phyloP scores from a whole-genome alignment of 352 stramenopile genomes.

The Pythium sukuiense region DNA sequence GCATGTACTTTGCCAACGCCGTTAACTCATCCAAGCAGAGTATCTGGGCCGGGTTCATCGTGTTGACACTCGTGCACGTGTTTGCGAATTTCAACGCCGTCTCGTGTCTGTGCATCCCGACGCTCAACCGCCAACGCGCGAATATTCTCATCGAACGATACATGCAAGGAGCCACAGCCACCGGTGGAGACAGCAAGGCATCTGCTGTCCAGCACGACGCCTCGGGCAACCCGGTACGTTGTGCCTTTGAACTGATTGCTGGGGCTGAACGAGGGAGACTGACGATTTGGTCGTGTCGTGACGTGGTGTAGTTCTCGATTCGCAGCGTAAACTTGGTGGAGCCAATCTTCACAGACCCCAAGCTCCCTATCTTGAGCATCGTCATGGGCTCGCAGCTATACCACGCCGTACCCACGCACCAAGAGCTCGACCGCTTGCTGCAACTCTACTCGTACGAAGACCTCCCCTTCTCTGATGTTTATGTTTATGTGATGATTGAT shows the following conservation, averaged over 20 bases:
- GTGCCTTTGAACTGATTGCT: no score
- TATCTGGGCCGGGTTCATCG: conserved; percentile 91
- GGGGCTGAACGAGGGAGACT: no score
- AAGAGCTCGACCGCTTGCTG: conserved; percentile 48
- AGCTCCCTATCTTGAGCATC: conserved; percentile 46
- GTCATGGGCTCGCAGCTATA: conserved; percentile 64
- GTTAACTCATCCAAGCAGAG: conserved; percentile 60
- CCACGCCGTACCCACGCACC: conserved; percentile 33
- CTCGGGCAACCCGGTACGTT: conserved; percentile 5
- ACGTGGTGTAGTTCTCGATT: conserved; percentile 41
- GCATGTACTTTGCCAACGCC: conserved; percentile 81
- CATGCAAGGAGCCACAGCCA: conserved; percentile 22
- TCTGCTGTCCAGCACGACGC: conserved; percentile 28
- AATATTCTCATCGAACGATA: conserved; percentile 62
- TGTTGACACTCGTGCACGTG: conserved; percentile 93
- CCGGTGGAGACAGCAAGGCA: conserved; percentile 26
- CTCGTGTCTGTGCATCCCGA: conserved; percentile 85
- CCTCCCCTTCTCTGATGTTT: no score
- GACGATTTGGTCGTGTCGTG: no score
- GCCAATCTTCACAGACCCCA: conserved; percentile 51
- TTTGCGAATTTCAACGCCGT: conserved; percentile 94
- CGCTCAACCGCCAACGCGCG: conserved; percentile 80
- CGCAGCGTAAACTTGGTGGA: conserved; percentile 64
- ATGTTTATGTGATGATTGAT: not conserved
- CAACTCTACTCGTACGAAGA: conserved; percentile 48